Percentiles rank a stretch among this genome's conserved stretches.
Evolutionary conservation across 345 rosid genomes (phyloP).

Genomic region (Leavenworthia alabamica): DNA sequence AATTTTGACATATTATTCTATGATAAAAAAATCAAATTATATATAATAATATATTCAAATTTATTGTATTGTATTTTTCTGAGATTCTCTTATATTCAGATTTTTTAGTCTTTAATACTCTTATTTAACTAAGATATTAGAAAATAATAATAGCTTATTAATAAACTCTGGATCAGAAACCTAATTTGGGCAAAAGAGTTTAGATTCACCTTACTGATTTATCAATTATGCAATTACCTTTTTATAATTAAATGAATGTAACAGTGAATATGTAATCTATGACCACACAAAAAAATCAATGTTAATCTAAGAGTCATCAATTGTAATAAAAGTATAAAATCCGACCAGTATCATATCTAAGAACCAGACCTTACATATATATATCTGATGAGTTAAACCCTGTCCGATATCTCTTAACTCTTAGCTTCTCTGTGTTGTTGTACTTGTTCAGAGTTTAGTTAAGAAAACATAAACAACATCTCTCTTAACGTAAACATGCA

Average conservation of each 20-base stretch:
- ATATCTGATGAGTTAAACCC: background rate
- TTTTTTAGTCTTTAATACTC: background rate
- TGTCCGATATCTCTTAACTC: background rate
- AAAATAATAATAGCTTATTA: background rate
- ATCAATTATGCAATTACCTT: no score
- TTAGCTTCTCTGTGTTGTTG: background rate
- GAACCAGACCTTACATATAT: background rate
- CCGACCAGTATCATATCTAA: background rate
- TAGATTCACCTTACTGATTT: background rate
- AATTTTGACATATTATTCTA: no score
- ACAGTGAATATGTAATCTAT: no score
- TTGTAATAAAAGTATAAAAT: background rate
- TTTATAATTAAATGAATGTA: no score
- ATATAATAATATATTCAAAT: background rate
- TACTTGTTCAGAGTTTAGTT: background rate
- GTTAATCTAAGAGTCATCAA: background rate
- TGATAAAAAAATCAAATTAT: background rate
- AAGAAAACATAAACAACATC: background rate
- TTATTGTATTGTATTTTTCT: background rate
- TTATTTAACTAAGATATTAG: background rate
- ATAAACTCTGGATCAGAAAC: background rate
- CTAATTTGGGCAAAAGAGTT: no score
- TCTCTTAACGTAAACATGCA: constrained; percentile 9
- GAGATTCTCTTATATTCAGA: background rate
- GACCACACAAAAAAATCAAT: no score